Percentiles rank a stretch among this genome's conserved stretches.
Conservation (phyloP, 2,329 filamentous ascomycete genomes). For the Exophiala viscosa region DNA sequence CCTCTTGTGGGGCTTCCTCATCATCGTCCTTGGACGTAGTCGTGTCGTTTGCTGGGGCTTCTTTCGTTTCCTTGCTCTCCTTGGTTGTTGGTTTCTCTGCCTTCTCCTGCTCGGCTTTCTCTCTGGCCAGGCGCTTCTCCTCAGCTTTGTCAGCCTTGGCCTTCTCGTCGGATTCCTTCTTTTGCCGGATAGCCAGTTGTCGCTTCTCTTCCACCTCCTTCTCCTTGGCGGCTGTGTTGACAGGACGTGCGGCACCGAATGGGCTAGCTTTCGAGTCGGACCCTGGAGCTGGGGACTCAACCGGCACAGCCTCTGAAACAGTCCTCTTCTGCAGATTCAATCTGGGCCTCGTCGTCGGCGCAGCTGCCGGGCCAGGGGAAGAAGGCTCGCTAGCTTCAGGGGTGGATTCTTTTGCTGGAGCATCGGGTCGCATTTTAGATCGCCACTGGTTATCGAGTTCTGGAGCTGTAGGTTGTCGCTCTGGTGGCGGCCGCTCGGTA, state of each 20-base stretch:
- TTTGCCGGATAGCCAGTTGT: slow-evolving; percentile 68
- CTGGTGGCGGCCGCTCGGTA: slow-evolving; percentile 62
- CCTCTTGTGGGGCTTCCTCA: slow-evolving; percentile 26
- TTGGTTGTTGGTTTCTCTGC: slow-evolving; percentile 40
- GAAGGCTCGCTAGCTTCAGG: slow-evolving; percentile 71
- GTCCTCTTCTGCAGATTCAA: slow-evolving; percentile 89
- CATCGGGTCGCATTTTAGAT: slow-evolving; percentile 82
- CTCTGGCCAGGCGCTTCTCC: slow-evolving; percentile 63
- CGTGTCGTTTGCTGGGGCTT: slow-evolving; percentile 31
- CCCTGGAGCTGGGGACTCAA: slow-evolving; percentile 42
- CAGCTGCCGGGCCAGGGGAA: slow-evolving; percentile 62
- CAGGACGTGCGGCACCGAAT: slow-evolving; percentile 89
- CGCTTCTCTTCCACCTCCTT: slow-evolving; percentile 87
- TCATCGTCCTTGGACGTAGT: slow-evolving; percentile 21
- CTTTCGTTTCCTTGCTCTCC: slow-evolving; percentile 1
- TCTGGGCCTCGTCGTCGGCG: slow-evolving; percentile 66
- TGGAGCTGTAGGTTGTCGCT: slow-evolving; percentile 76
- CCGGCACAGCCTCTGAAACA: slow-evolving; percentile 67
- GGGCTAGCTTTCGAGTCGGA: slow-evolving; percentile 79
- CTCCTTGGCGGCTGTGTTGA: slow-evolving; percentile 87
- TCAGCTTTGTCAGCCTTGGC: slow-evolving; percentile 67
- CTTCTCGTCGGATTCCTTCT: slow-evolving; percentile 84
- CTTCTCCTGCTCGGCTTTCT: slow-evolving; percentile 57
- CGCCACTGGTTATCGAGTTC: slow-evolving; percentile 95
- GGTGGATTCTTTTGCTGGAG: slow-evolving; percentile 58